Evolutionary conservation across 164 flowering plant genomes (phyloP), one percentile per base, ranked within the genome.

Genomic region (Saururus chinensis): DNA sequence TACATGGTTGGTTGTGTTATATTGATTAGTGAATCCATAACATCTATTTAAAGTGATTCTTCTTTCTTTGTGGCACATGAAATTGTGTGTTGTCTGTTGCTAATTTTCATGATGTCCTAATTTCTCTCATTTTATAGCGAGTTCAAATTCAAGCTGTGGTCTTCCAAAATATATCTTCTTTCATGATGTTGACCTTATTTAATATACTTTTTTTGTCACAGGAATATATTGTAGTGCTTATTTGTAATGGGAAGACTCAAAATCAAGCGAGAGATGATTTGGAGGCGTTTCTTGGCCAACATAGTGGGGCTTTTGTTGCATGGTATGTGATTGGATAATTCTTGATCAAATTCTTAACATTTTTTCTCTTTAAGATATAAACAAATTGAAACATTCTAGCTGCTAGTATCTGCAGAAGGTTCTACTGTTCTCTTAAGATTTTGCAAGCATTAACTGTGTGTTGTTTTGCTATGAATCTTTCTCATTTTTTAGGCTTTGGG

Each of bases 251-350:
- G 21, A 79, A 79, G 60, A 56, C 65, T 68, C 79, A 74, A 58
- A 59, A 66, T 63, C 75, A 75, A 63, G 77, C 83, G 52, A 68
- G 64, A 66, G 69, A 72, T 62, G 79, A 79, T 65, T 67, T 79
- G 62, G 79, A 79, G 65, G 83, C 77, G 30, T 79, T 79, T 69
- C 80, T 79, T 49, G 79, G 83, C n/a, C 69, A 77, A 25, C 59
- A 40, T 23, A 76, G 75, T 71, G 70, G 53, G 30, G 70, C 68
- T 24, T 79, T 79, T 72, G 80, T 79, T 51, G 71, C 74, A 14
- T 79, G 82, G 82, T 79, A 64, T 35, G 11, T 30, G 20, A 20
- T 63, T 66, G 51, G 19, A 58, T 17, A 16, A 17, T n/a, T 56
- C 19, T 62, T 59, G 25, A 40, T 42, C 45, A 19, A 40, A 40